Base-by-base conservation (phyloP, 345 rosid genomes). In the Aethionema arabicum region DNA sequence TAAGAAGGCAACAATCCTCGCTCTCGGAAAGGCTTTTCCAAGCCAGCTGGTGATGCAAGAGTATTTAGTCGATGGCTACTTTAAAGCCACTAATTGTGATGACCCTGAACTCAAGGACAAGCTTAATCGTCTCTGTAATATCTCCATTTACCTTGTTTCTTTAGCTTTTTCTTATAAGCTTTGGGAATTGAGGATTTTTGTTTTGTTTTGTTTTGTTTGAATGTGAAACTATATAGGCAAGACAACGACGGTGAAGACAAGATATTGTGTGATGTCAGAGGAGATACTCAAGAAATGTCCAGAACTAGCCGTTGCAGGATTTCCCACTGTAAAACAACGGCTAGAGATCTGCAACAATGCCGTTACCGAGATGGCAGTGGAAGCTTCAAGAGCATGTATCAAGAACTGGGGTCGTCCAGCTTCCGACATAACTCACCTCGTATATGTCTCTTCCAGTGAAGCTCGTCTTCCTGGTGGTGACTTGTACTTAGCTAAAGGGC, bases 41-140 rank as follows among this genome's bases (percentile, higher is more conserved):
- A 80, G 81, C 72, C 99, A 93, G 82, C 96, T 93, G 32, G 92
- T 90, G 40, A 86, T 90, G 92, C 99, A 93, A 66, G 97, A 87
- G 52, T 86, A 78, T 53, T 82, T 93, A 43, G 97, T 93, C 52
- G 96, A 93, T 70, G 97, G 95, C 11, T 90, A 86, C 68, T 90
- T 93, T 78, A 83, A 61, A 77, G 80, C 77, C 81, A 93, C 96
- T 79, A 93, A 84, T 32, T 90, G 99, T 33, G 82, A 93, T 32
- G 97, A 93, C 49, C 95, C 87, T 4, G 95, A 84, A 27, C 97
- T 90, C 76, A 93, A 83, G 71, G 74, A 76, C 79, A 90, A 90
- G 82, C 91, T 90, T 36, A 69, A 85, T 54, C 84, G 91, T 65
- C 96, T 90, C 74, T 88, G 97, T 95, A 85, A 74, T 52, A 9